Base-by-base conservation (phyloP, 2,329 filamentous ascomycete genomes). In the Cladophialophora carrionii region DNA sequence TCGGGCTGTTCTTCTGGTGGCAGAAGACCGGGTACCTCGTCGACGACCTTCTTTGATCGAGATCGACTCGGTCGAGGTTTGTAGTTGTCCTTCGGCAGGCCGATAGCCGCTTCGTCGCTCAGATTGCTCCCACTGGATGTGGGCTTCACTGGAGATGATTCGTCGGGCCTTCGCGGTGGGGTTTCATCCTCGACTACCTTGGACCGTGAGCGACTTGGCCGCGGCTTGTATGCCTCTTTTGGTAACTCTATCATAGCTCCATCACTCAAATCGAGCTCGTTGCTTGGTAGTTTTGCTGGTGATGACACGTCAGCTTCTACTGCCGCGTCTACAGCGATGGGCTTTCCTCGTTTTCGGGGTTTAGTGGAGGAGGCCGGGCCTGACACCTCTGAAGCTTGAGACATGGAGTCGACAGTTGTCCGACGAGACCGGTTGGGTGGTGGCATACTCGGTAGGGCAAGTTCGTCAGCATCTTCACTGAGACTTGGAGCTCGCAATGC, bases 191-290 rank as follows among this genome's bases (percentile, higher is more conserved):
- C 66, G 4, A 63, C n/a, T 6, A 49, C 60, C 55, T 68, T 71
- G 3, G 69, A 68, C 14, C 69, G 57, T 29, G 68, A 69, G 22
- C 67, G 69, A 57, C 70, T 72, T 17, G 69, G 71, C n/a, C 71
- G 68, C 8, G 71, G 71, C 55, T 70, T 69, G 58, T 72, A 72
- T 14, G 61, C 48, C 49, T 72, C 71, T 37, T 69, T 70, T 24
- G 71, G 71, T 10, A 72, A 46, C 7, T 69, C 71, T 58, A 72
- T 71, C 22, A 71, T 37, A 17, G 52, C 58, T 63, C 71, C 70
- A 31, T 72, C 67, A 49, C 68, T 64, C 14, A 70, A 62, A 48
- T 68, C 51, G 37, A 72, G 48, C 31, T 72, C 71, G 57, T 66
- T 69, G n/a, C 56, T 64, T 7, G 66, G 61, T 24, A 66, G 57